Percentiles rank a stretch among this genome's conserved stretches.
Evolutionary conservation across 176 grass and related monocot species (phyloP).

Genomic region (Calamus simplicifolius): DNA sequence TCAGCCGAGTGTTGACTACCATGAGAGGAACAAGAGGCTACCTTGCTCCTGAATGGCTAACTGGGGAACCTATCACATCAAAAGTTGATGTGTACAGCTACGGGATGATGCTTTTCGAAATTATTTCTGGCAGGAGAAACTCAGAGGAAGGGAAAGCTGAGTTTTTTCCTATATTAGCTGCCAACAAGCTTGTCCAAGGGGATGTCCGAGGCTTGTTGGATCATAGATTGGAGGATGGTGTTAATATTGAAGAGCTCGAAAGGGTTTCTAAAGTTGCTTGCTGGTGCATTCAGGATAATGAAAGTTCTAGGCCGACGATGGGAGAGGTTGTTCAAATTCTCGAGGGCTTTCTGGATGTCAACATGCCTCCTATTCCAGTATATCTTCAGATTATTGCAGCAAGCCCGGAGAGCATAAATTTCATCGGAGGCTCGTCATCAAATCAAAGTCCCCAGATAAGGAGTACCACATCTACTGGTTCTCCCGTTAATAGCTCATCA

Average conservation of each 20-base stretch:
- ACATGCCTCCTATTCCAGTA: constrained; percentile 15
- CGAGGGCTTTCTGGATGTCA: constrained; percentile 7
- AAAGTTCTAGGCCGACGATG: constrained; percentile 1
- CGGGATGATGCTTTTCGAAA: constrained; percentile 12
- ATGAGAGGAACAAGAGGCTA: constrained; percentile 19
- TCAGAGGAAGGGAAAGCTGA: background rate
- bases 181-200: background rate
- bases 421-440: background rate
- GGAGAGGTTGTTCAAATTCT: constrained; percentile 12
- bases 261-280: constrained; percentile 8
- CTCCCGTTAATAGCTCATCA: no score
- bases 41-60: constrained; percentile 13
- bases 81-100: constrained; percentile 21
- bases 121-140: constrained; percentile 17
- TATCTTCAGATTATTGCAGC: background rate
- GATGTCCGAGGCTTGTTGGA: background rate
- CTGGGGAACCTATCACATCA: constrained; percentile 1
- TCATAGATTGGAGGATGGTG: background rate
- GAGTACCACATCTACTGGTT: no score
- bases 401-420: constrained; percentile 1
- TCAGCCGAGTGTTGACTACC: constrained; percentile 17
- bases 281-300: constrained; percentile 14
- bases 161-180: constrained; percentile 1
- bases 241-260: background rate
- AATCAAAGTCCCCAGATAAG: no score